Evolutionary conservation across 805 yeast species (phyloP), one percentile per base, ranked within the genome.

Genomic region (Sugiyamaella smithiae): DNA sequence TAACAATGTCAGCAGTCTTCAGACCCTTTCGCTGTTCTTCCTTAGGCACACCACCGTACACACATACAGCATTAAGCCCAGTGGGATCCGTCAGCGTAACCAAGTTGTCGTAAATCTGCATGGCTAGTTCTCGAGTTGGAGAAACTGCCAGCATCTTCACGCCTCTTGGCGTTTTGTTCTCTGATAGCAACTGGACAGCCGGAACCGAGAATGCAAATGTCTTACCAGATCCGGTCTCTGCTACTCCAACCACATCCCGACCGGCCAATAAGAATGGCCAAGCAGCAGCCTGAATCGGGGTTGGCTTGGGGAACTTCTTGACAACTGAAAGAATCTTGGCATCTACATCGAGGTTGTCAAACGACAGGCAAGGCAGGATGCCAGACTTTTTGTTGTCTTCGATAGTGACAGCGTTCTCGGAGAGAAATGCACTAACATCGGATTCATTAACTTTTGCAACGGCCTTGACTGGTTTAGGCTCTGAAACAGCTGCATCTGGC

Each of bases 151-250:
- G 75, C 3, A 89, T 95, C 60, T 81, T 80, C 48, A 86, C 75
- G 16, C 84, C 84, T 31, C 69, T 31, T 6, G 7, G 14, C 67
- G 41, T 69, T 67, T 25, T 20, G 17, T 54, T 47, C n/a, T 71
- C 62, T 35, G 81, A 60, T 49, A 91, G 71, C 54, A 82, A 81
- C 62, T 88, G 76, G 46, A 91, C 77, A n/a, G 97, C 97, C 42
- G 99, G 99, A 26, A 93, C 93, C 65, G 97, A 96, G 66, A 91
- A 93, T 0, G 97, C 98, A 69, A 91, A 84, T 0, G 99, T 91
- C 68, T 91, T 91, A 63, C 99, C 99, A 0, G 97, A 88, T 32
- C 99, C 99, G 2, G 99, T 91, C 70, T 91, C 97, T 11, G 99
- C 99, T 56, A 91, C 96, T 67, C 98, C 99, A 57, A 91, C 80